Evolutionary conservation across 2,329 filamentous ascomycete genomes (phyloP), one percentile per base, ranked within the genome.

Genomic region (Talaromyces sp.): DNA sequence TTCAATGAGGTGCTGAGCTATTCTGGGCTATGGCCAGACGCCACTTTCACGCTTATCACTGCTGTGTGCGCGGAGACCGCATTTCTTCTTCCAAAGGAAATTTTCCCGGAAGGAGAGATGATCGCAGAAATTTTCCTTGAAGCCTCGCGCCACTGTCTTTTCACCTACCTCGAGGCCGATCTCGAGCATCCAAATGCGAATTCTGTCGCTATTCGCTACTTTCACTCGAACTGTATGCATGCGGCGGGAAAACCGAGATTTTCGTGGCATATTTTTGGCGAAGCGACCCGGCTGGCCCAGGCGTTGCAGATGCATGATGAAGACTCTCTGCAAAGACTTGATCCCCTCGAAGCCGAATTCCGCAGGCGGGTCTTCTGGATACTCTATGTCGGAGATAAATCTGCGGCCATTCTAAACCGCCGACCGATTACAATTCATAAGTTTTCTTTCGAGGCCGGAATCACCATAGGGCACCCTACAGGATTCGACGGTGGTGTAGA

Each of bases 231-330:
- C 60, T 79, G 78, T 46, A 66, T 81, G 2, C 79, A 81, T 54
- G 77, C 77, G 1, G 70, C 76, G 0, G 79, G 78, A 0, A 79
- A 77, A 44, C 77, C 77, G 3, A 73, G 76, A 28, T 73, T 77
- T 21, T 80, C 79, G 4, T 80, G 79, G 77, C 77, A 80, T 55
- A 77, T 80, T 1, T 78, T 81, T 65, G 78, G 79, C 1, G 77
- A 80, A 63, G 79, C 78, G 0, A 75, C 75, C 3, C 70, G 77
- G 1, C 72, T 81, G 5, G 75, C 74, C 0, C 78, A 81, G 64
- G 74, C 75, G 1, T 80, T 81, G 77, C 71, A 76, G 14, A 66
- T 81, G 31, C 73, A 81, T 48, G 73, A 80, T 3, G 78, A 81
- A 64, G 68, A 70, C 0, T 76, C 78, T 0, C 64, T 76, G 0